phyloP scores from a whole-genome alignment of 306 rosid genomes.

The Senna tora region DNA sequence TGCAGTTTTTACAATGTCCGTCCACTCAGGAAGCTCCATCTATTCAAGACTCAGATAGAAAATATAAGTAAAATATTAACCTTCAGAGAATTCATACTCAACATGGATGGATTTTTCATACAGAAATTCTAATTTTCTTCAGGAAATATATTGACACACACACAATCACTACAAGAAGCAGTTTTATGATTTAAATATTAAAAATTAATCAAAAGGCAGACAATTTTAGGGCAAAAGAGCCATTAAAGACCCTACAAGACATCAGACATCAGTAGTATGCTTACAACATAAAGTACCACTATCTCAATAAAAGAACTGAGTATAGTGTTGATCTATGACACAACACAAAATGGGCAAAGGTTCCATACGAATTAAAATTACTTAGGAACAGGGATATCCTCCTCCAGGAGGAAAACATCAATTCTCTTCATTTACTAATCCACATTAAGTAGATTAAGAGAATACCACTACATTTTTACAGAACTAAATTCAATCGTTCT shows the following conservation, averaged over 20 bases:
- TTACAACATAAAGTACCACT: not conserved
- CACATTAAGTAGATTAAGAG: slow-evolving; percentile 1
- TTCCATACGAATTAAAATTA: not conserved
- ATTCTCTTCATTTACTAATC: not conserved
- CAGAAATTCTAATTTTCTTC: not conserved
- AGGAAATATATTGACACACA: slow-evolving; percentile 12
- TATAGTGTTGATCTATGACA: not conserved
- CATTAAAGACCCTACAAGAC: not conserved
- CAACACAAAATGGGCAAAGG: not conserved
- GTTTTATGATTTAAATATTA: not conserved
- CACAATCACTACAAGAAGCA: too few relatives aligned
- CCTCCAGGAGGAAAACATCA: not conserved
- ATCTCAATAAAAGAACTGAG: not conserved
- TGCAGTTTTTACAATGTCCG: slow-evolving; percentile 75
- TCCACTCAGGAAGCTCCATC: slow-evolving; percentile 85
- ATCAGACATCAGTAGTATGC: not conserved
- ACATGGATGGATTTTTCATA: not conserved
- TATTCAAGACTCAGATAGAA: slow-evolving; percentile 30
- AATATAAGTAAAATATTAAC: not conserved
- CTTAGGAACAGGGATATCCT: not conserved
- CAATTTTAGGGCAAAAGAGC: too few relatives aligned
- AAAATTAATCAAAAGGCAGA: not conserved
- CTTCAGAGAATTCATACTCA: not conserved
- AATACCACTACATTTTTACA: not conserved
- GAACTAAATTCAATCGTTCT: not conserved